Evolutionary conservation across 495 filamentous ascomycete genomes (phyloP), one percentile per base, ranked within the genome.

Genomic region (Immersiella caudata): DNA sequence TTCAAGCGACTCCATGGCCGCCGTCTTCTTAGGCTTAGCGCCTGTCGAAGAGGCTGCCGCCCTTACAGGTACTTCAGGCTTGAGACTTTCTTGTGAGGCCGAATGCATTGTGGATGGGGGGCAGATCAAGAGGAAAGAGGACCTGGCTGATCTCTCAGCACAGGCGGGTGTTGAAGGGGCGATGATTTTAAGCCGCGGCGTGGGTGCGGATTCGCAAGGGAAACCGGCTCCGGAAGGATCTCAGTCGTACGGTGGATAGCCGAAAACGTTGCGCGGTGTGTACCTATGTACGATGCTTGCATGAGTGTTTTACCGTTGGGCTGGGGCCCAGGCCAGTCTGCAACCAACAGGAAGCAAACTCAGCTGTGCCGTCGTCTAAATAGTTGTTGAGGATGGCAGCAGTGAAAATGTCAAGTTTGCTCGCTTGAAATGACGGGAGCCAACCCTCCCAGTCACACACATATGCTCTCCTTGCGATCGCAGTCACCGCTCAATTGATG

Each of bases 1-100:
- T 78, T 96, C 92, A 60, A 91, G 71, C 57, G 90, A 89, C 70
- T 92, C 89, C 64, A 89, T 76, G 25, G 83, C 82, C 55, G 88
- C 86, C 62, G 84, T 74, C 60, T 55, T 74, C 25, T 69, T 51
- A 26, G 64, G 68, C 35, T 71, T 46, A 14, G 54, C 66, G 20
- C 66, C 46, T 1, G 69, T 21, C n/a, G 69, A 26, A 14, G 73
- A 12, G 12, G 70, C 36, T 24, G 65, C 26, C 14, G 57, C 25
- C 24, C 71, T 59, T 40, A 72, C 27, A 64, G 70, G 36, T 9
- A 64, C 40, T 33, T 63, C 50, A 18, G 65, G 49, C 22, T 69
- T 63, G 40, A 64, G 26, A 35, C 21, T 49, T 29, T n/a, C 62
- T 54, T 67, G 64, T 8, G 68, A 60, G 24, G 56, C 46, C 22